Evolutionary conservation across 768 basidiomycete species (phyloP).

Genomic region (Suillus decipiens): DNA sequence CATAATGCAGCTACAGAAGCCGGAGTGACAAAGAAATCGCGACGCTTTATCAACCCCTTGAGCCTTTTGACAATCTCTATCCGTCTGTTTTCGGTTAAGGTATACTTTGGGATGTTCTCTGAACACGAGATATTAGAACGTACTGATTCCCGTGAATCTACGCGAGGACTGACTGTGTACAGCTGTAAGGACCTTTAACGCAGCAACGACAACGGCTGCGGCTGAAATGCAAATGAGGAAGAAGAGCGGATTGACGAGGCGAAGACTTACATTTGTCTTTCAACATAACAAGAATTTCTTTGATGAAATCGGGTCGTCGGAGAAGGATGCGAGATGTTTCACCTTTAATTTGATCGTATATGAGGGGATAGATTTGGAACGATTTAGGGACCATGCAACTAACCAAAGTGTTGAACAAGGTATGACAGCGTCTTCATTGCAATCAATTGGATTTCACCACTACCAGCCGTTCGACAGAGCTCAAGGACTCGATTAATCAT

Average conservation of each 20-base stretch:
- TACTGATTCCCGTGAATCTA: background rate
- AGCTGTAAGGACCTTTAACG: conserved; percentile 22
- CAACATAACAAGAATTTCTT: conserved; percentile 16
- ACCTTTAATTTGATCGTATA: conserved; percentile 27
- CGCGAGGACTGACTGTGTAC: conserved; percentile 17
- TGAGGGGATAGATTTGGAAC: conserved; percentile 28
- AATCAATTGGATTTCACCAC: conserved; percentile 19
- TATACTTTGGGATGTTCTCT: conserved; percentile 5
- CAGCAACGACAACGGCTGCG: conserved; percentile 23
- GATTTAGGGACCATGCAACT: background rate
- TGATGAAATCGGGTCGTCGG: background rate
- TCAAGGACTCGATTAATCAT: conserved; percentile 23
- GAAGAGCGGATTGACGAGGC: background rate
- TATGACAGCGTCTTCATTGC: conserved; percentile 8
- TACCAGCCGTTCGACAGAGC: conserved; percentile 14
- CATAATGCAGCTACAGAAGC: conserved; percentile 29
- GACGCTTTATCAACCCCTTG: conserved; percentile 21
- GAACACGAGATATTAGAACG: background rate
- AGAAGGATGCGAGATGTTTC: conserved; percentile 13
- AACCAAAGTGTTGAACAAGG: background rate
- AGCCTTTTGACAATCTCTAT: conserved; percentile 17
- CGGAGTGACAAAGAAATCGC: conserved; percentile 33
- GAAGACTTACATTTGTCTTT: conserved; percentile 14
- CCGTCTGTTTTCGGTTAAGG: conserved; percentile 14
- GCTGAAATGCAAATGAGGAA: conserved; percentile 21